phyloP scores from a whole-genome alignment of 1,139 yeast genomes.

The Protomyces inouyei region DNA sequence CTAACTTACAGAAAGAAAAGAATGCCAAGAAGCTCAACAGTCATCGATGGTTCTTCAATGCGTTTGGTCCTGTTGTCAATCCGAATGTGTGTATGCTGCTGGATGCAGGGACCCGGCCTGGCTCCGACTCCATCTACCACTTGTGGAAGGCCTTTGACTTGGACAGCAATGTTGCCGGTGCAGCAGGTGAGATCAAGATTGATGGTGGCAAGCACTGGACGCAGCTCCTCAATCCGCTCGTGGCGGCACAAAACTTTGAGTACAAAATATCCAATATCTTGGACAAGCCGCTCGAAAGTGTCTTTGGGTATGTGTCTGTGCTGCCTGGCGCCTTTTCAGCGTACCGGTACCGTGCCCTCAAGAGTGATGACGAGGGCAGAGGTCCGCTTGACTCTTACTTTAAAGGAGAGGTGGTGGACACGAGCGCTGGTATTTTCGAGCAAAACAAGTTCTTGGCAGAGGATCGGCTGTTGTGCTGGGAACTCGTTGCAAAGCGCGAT shows the following conservation, averaged over 20 bases:
- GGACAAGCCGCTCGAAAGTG: constrained; percentile 85
- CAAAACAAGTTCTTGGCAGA: constrained; percentile 98
- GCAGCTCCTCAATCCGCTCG: constrained; percentile 70
- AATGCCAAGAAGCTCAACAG: constrained; percentile 1
- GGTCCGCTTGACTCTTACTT: constrained; percentile 87
- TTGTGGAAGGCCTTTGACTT: constrained; percentile 86
- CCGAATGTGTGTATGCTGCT: constrained; percentile 80
- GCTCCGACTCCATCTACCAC: constrained; percentile 71
- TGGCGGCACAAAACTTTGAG: constrained; percentile 89
- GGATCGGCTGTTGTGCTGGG: constrained; percentile 97
- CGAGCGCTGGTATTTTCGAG: constrained; percentile 52
- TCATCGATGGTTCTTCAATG: constrained; percentile 84
- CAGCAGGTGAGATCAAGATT: constrained; percentile 89
- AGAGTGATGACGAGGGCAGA: constrained; percentile 40
- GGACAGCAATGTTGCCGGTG: constrained; percentile 85
- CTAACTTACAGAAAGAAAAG: not conserved
- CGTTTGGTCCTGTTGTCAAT: constrained; percentile 76
- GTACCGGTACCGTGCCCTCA: constrained; percentile 71
- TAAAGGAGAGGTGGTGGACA: constrained; percentile 68
- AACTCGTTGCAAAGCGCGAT: constrained; percentile 77
- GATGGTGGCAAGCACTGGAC: constrained; percentile 53
- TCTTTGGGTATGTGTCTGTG: constrained; percentile 82
- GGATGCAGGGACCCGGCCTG: constrained; percentile 96
- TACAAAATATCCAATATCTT: constrained; percentile 86
- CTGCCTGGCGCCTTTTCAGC: constrained; percentile 94